These are phyloP conservation scores for Neurospora hispaniola DNA, from an alignment of 495 filamentous ascomycete genomes.

Conservation along the genomic window DNA sequence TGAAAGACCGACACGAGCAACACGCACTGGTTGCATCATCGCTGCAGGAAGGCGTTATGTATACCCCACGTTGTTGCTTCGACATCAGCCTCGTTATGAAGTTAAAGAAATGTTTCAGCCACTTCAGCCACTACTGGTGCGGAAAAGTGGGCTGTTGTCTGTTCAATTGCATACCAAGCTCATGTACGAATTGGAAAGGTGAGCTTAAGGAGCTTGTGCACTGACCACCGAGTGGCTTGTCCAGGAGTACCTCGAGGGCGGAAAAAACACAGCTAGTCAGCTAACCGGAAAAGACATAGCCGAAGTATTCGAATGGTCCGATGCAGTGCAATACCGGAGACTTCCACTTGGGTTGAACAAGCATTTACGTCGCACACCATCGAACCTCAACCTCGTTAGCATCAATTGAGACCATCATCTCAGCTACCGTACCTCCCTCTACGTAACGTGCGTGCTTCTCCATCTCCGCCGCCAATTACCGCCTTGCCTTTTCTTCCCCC, in stretches of 20 bases:
- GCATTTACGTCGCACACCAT: constrained; percentile 6
- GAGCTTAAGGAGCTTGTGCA: not conserved
- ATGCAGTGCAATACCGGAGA: constrained; percentile 19
- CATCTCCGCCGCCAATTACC: constrained; percentile 12
- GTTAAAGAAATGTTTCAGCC: not conserved
- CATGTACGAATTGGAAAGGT: not conserved
- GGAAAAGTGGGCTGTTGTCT: not conserved
- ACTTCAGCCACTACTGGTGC: not conserved
- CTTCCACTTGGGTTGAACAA: not conserved
- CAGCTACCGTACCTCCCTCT: constrained; percentile 11
- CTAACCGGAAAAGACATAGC: constrained; percentile 16
- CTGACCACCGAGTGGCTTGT: not conserved
- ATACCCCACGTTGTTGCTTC: not conserved
- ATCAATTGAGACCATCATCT: constrained; percentile 18
- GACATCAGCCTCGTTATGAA: not conserved
- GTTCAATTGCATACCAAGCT: not conserved
- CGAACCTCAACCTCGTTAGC: constrained; percentile 10
- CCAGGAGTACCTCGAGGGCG: constrained; percentile 1
- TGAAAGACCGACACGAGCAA: not conserved
- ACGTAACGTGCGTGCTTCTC: constrained; percentile 10
- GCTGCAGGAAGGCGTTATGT: not conserved
- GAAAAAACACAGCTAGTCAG: constrained; percentile 7
- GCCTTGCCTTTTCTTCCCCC: constrained; percentile 10
- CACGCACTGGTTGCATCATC: not conserved
- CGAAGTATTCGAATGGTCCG: constrained; percentile 20